Evolutionary conservation across 2,329 filamentous ascomycete species (phyloP).

Genomic region (Diaporthe australafricana): DNA sequence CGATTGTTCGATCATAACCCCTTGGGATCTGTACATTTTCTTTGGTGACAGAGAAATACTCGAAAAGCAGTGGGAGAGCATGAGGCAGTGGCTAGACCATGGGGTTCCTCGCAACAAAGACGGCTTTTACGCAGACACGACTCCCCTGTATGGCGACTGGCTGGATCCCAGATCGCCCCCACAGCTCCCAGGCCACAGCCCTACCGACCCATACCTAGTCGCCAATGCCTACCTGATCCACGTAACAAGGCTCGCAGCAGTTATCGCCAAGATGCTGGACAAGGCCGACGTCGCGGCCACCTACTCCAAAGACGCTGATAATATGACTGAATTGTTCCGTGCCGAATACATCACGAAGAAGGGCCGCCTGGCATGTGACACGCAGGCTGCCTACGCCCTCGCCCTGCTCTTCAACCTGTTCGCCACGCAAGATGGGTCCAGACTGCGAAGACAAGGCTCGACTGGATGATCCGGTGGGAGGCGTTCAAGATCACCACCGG

Average conservation of each 20-base stretch:
- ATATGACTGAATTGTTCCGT: conserved; percentile 42
- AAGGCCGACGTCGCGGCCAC: conserved; percentile 37
- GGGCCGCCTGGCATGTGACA: conserved; percentile 41
- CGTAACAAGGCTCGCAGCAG: conserved; percentile 45
- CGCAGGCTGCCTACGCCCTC: conserved; percentile 45
- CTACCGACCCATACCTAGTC: conserved; percentile 49
- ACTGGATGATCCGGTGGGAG: conserved; percentile 30
- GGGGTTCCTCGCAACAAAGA: conserved; percentile 44
- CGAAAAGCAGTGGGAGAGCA: conserved; percentile 43
- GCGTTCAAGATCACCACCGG: conserved; percentile 32
- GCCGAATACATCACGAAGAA: conserved; percentile 42
- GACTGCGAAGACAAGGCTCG: conserved; percentile 30
- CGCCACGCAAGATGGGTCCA: conserved; percentile 34
- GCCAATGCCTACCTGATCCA: conserved; percentile 53
- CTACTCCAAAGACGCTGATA: conserved; percentile 40
- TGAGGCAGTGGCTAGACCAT: conserved; percentile 46
- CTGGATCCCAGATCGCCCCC: conserved; percentile 53
- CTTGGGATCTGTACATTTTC: conserved; percentile 45
- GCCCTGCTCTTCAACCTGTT: conserved; percentile 39
- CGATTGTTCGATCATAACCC: conserved; percentile 46
- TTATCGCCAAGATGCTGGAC: conserved; percentile 43
- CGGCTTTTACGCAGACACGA: conserved; percentile 48
- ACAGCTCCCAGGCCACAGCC: conserved; percentile 45
- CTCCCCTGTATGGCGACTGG: conserved; percentile 53
- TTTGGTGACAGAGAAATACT: conserved; percentile 46